Base-by-base conservation (phyloP, 2,329 filamentous ascomycete genomes). In the Neoscytalidium dimidiatum region DNA sequence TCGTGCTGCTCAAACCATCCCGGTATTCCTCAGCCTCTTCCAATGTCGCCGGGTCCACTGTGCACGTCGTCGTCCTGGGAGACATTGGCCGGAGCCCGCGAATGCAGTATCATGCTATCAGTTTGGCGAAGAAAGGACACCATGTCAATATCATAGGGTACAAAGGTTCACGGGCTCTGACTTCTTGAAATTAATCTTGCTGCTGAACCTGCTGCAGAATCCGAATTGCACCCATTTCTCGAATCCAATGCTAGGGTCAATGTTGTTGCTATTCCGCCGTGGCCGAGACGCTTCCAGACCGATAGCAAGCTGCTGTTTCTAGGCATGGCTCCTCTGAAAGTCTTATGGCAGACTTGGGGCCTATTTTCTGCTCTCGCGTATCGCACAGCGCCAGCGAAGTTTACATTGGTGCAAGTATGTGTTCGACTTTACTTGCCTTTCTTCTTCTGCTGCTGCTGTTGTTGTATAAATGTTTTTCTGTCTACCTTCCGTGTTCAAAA, bases 21-120 rank as follows among this genome's bases (percentile, higher is more conserved):
- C 52, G 62, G 2, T 49, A 57, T 23, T 38, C 62, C 1, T 17
- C 38, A n/a, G 51, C 43, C 29, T 11, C 58, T 5, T 21, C 38
- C 29, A 41, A 35, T 38, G 62, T 21, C 38, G 35, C 35, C 35
- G 19, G 14, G 23, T 26, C 29, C 8, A 85, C 83, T 0, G 85
- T 94, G 48, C 92, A 97, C 77, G 87, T 99, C 61, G 84, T 99
- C 17, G 95, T 99, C 19, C 85, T 99, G 29, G 95, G 95, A 49
- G 95, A 99, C 74, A 94, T 99, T 75, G 95, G 95, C 43, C 88
- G 94, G 51, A 98, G 94, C 75, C 95, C 95, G 57, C 92, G 95
- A 64, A 99, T 99, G 94, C 94, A 98, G 75, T 98, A 99, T 72
- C 95, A 99, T 84, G 94, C 94, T 21, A 82, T 97, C 70, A 98